A percentile compares a stretch with the other conserved stretches of the same genome.
These are phyloP conservation scores for Podila epicladia DNA, from an alignment of 192 early-diverging fungal genomes.

Conservation along the genomic window DNA sequence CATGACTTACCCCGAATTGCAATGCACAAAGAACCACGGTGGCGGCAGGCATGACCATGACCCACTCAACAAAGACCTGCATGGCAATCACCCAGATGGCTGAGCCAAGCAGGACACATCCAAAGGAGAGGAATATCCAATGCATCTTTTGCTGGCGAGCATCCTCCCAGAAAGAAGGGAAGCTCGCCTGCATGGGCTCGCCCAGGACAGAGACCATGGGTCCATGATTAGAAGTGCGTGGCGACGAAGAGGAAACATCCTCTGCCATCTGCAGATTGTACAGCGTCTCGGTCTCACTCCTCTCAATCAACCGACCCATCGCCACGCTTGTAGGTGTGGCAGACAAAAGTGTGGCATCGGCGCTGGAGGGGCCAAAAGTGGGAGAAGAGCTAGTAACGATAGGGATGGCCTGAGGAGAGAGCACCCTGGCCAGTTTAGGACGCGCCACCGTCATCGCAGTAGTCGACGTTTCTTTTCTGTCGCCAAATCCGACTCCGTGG, in stretches of 20 bases:
- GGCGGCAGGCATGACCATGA: constrained; percentile 15
- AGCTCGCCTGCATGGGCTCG: neutral
- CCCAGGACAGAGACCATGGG: no score
- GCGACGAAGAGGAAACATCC: no score
- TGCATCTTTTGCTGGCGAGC: constrained; percentile 21
- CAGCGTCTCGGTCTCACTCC: neutral
- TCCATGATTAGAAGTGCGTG: no score
- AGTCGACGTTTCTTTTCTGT: neutral
- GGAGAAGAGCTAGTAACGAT: neutral
- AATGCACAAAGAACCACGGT: constrained; percentile 10
- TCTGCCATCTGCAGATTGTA: constrained; percentile 5
- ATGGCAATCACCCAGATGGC: constrained; percentile 20
- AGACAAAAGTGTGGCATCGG: neutral
- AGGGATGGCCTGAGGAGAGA: constrained; percentile 30
- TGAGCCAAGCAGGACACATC: constrained; percentile 17
- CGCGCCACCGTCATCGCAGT: constrained; percentile 15
- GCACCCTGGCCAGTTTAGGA: constrained; percentile 24
- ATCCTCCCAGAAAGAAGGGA: constrained; percentile 31
- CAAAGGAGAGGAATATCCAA: constrained; percentile 34
- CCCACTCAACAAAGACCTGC: constrained; percentile 28
- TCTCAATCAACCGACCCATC: constrained; percentile 9
- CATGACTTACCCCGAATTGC: constrained; percentile 35
- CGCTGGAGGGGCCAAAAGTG: neutral
- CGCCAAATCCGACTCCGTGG: constrained; percentile 6
- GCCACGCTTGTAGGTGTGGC: neutral